Evolutionary conservation across 1,284 basidiomycete species (phyloP).

Genomic region (Trichosporon sp.): DNA sequence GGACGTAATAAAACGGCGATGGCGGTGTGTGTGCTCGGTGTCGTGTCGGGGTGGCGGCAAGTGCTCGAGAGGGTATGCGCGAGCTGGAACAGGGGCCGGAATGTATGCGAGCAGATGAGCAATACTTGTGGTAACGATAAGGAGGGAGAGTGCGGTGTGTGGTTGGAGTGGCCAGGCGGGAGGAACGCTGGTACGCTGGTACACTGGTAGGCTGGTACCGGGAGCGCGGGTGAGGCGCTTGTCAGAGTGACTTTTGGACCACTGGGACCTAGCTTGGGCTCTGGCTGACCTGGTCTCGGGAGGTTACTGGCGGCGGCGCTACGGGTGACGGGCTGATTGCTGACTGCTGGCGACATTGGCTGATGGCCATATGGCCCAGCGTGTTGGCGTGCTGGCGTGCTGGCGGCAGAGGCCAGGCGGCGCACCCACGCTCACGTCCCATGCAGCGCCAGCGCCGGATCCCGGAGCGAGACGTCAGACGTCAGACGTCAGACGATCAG

Average conservation of each 20-base stretch:
- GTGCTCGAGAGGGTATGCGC: not conserved
- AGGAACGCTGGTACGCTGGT: not conserved
- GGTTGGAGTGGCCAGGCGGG: not conserved
- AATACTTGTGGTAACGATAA: not conserved
- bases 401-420: not conserved
- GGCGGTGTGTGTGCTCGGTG: not conserved
- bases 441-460: not conserved
- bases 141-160: not conserved
- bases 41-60: not conserved
- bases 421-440: not conserved
- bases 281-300: no score
- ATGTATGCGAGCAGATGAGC: not conserved
- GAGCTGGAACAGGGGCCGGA: not conserved
- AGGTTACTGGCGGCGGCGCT: not conserved
- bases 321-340: not conserved
- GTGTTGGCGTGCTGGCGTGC: no score
- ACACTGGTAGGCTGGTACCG: not conserved
- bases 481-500: conserved; percentile 6
- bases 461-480: not conserved
- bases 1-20: not conserved
- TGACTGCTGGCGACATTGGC: not conserved
- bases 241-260: not conserved
- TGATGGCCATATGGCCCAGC: no score
- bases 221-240: not conserved
- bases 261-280: not conserved